phyloP scores from a whole-genome alignment of 805 yeast species.

The Hanseniaspora nectarophila region DNA sequence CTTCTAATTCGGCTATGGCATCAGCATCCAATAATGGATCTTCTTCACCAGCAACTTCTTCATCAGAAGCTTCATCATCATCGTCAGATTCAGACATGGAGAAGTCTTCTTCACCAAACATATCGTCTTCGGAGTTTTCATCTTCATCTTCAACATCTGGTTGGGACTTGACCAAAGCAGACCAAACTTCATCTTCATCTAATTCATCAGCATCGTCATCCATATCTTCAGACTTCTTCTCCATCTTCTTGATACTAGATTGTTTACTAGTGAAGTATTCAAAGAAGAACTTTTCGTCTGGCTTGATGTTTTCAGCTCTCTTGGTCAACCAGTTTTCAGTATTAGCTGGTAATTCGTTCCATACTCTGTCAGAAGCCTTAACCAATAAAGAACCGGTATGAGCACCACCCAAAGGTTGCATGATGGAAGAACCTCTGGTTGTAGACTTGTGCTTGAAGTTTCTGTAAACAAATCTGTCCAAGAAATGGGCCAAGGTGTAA shows the following conservation, averaged over 20 bases:
- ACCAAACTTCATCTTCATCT: slow-evolving; percentile 67
- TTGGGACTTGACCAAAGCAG: slow-evolving; percentile 60
- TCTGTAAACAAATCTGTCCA: slow-evolving; percentile 90
- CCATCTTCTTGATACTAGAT: slow-evolving; percentile 26
- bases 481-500: slow-evolving; percentile 76
- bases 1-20: slow-evolving; percentile 32
- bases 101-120: slow-evolving; percentile 34
- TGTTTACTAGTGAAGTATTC: slow-evolving; percentile 66
- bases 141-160: slow-evolving; percentile 57
- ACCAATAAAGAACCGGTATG: slow-evolving; percentile 61
- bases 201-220: slow-evolving; percentile 32
- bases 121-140: slow-evolving; percentile 33
- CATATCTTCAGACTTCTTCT: slow-evolving; percentile 25
- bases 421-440: slow-evolving; percentile 79
- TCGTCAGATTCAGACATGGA: slow-evolving; percentile 24
- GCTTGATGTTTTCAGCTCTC: slow-evolving; percentile 54
- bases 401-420: slow-evolving; percentile 89
- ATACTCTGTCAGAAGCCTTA: slow-evolving; percentile 40
- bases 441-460: slow-evolving; percentile 69
- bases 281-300: slow-evolving; percentile 80
- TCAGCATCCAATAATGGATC: slow-evolving; percentile 17
- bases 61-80: slow-evolving; percentile 24
- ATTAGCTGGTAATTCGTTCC: slow-evolving; percentile 57
- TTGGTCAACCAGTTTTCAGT: slow-evolving; percentile 71
- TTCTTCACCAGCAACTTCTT: slow-evolving; percentile 17